Evolutionary conservation across 768 basidiomycete genomes (phyloP).

Genomic region (Phanerochaete sordida): DNA sequence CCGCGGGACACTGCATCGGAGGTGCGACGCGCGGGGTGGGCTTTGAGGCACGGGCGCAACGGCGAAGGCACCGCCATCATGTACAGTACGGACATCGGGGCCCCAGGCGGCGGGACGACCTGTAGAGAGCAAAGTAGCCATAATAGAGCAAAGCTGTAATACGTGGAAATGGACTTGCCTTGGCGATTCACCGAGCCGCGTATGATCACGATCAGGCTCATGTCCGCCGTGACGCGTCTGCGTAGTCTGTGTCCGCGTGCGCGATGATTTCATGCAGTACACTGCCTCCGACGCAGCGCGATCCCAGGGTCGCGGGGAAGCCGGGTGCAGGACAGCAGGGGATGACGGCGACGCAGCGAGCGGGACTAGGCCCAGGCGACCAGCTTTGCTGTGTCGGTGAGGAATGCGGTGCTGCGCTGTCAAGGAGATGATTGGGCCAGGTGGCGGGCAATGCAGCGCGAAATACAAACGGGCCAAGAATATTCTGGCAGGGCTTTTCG

Average conservation of each 20-base stretch:
- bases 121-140: background rate
- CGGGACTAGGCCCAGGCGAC: background rate
- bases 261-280: background rate
- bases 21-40: background rate
- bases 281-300: slow-evolving; percentile 1
- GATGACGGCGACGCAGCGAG: background rate
- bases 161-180: background rate
- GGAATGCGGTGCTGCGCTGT: background rate
- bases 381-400: background rate
- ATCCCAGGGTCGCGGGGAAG: slow-evolving; percentile 3
- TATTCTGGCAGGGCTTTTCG: background rate
- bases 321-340: background rate
- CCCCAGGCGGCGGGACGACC: background rate
- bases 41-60: background rate
- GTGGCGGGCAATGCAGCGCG: background rate
- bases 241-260: background rate
- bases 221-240: background rate
- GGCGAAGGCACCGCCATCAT: background rate
- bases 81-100: background rate
- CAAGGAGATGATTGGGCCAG: slow-evolving; percentile 1
- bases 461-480: background rate
- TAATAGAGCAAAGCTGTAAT: background rate
- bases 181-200: background rate
- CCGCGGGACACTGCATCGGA: background rate
- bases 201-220: background rate